Percentiles rank a stretch among this genome's conserved stretches.
Conservation (phyloP, 2,329 filamentous ascomycete species). For the Scleromitrula shiraiana region DNA sequence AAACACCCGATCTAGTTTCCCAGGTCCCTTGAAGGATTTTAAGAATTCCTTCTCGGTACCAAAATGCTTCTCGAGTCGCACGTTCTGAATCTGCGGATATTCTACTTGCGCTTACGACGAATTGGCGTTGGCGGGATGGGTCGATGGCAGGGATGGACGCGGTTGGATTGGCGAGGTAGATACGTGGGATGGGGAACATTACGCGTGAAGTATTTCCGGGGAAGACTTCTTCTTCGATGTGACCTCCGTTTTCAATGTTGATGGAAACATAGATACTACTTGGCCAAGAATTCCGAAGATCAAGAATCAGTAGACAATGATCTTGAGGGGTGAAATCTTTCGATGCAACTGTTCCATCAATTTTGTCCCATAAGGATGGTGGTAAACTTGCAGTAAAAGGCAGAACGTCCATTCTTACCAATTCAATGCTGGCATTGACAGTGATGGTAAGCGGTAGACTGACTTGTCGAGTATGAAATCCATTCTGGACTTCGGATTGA, state of each 20-base stretch:
- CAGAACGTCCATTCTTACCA: conserved; percentile 71
- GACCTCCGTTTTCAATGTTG: conserved; percentile 28
- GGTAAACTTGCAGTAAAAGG: conserved; percentile 64
- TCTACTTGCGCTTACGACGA: conserved; percentile 75
- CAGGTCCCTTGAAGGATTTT: conserved; percentile 64
- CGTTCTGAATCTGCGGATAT: conserved; percentile 74
- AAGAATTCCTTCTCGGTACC: conserved; percentile 79
- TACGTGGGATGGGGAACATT: conserved; percentile 65
- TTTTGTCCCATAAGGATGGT: conserved; percentile 45
- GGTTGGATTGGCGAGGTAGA: conserved; percentile 70
- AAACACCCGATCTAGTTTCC: conserved; percentile 46
- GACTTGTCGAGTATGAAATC: conserved; percentile 79
- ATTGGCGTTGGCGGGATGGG: conserved; percentile 78
- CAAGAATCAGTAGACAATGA: conserved; percentile 72
- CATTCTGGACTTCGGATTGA: conserved; percentile 57
- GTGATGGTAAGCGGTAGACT: conserved; percentile 76
- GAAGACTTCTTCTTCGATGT: conserved; percentile 44
- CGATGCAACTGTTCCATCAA: conserved; percentile 23
- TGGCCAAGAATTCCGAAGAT: conserved; percentile 86
- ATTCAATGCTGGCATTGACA: conserved; percentile 83
- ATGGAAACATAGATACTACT: conserved; percentile 64
- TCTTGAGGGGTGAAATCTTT: conserved; percentile 45
- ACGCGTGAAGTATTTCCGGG: conserved; percentile 66
- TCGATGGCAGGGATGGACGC: conserved; percentile 73
- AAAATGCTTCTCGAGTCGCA: conserved; percentile 74